A percentile compares a stretch with the other conserved stretches of the same genome.
Conservation (phyloP, 1,284 basidiomycete genomes). For the Meripilus lineatus region DNA sequence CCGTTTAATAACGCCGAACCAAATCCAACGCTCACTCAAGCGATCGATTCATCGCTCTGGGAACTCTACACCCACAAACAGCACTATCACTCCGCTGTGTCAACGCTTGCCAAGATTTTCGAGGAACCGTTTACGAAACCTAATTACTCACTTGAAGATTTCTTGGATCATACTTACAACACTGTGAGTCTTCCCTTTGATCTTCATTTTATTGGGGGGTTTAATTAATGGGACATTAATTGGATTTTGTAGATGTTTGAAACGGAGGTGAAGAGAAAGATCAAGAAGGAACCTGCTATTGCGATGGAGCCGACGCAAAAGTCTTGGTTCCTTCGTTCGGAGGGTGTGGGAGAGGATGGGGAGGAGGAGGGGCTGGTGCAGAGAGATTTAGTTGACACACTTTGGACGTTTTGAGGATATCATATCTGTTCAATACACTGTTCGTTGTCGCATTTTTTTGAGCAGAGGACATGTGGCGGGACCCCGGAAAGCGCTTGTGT, state of each 20-base stretch:
- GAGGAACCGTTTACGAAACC: conserved; percentile 92
- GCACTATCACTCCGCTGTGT: conserved; percentile 85
- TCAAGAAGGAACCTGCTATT: conserved; percentile 77
- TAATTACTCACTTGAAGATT: conserved; percentile 90
- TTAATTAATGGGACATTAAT: no score
- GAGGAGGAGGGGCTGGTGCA: conserved; percentile 1
- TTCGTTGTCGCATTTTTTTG: neutral
- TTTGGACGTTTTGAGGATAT: conserved; percentile 6
- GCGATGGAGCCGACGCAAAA: conserved; percentile 38
- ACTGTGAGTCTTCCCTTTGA: conserved; percentile 64
- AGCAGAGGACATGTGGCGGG: neutral
- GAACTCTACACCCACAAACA: conserved; percentile 77
- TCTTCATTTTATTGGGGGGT: neutral
- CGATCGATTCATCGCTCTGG: conserved; percentile 88
- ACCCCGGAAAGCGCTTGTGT: no score
- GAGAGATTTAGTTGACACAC: conserved; percentile 3
- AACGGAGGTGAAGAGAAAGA: conserved; percentile 75
- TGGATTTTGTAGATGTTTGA: conserved; percentile 72
- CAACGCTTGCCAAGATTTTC: conserved; percentile 83
- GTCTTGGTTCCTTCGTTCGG: conserved; percentile 27
- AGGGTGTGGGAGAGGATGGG: conserved; percentile 10
- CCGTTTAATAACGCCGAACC: conserved; percentile 67
- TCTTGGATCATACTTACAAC: conserved; percentile 92
- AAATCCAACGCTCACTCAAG: conserved; percentile 76
- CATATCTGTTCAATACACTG: neutral